Conservation (phyloP, 352 stramenopile species). For the Globisporangium paroecandrum region DNA sequence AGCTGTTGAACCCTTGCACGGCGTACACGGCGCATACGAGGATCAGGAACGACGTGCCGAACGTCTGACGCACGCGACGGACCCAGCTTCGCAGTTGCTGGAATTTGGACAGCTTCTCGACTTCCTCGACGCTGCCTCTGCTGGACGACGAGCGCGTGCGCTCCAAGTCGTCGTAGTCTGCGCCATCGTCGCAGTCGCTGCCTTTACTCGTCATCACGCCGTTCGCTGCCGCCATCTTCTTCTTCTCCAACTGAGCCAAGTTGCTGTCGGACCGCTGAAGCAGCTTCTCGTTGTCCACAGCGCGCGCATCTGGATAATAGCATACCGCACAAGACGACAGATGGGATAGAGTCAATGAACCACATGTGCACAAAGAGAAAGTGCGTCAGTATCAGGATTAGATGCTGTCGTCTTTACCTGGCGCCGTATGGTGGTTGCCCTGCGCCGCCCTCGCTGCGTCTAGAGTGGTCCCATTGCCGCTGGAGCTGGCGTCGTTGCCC, state of each 20-base stretch:
- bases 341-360: not conserved
- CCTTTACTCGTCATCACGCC: not conserved
- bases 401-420: not conserved
- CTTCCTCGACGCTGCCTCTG: conserved; percentile 16
- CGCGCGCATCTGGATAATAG: not conserved
- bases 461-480: not conserved
- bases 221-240: conserved; percentile 7
- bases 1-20: conserved; percentile 92
- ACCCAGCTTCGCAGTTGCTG: conserved; percentile 54
- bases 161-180: conserved; percentile 6
- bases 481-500: not conserved
- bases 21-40: conserved; percentile 89
- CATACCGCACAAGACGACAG: not conserved
- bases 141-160: conserved; percentile 14
- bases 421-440: not conserved
- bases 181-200: conserved; percentile 9
- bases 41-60: conserved; percentile 66
- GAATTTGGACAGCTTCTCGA: conserved; percentile 20
- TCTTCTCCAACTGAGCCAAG: conserved; percentile 13
- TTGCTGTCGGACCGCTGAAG: conserved; percentile 12
- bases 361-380: not conserved
- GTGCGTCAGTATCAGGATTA: not conserved
- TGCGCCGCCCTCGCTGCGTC: not conserved
- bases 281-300: conserved; percentile 17
- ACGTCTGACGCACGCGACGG: conserved; percentile 50